Base-by-base conservation (phyloP, 306 rosid genomes). In the Vigna hirtella region DNA sequence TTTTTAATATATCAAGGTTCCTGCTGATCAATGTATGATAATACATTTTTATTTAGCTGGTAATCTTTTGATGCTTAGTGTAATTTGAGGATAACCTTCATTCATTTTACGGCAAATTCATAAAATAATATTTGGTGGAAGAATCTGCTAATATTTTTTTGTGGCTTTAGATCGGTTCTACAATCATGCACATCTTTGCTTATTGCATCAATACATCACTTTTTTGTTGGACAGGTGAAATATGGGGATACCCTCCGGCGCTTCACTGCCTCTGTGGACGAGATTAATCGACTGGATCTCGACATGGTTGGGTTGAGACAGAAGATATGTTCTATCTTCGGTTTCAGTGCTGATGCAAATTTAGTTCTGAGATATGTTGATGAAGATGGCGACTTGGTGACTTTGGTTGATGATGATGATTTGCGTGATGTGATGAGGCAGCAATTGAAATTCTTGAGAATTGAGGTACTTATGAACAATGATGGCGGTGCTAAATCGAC, bases 321-420 rank as follows among this genome's bases (percentile, higher is more conserved):
- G 28, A 96, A 90, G 85, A 83, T 90, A 66, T 63, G 57, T 10
- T 53, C 85, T 43, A 88, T 93, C 67, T 91, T 91, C 82, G 70
- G 58, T 65, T 73, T 96, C 26, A 34, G 85, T 38, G 62, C 72
- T 34, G 98, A 88, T 72, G 83, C 89, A 30, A 85, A 89, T 66
- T 59, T 90, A 2, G 73, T 50, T 32, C 65, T 96, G 87, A 89
- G 90, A 24, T 96, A 96, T 76, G 52, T 87, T 16, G 99, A 96
- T 48, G 99, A 96, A 84, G 99, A 96, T 80, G 99, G 98, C 1
- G 99, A 96, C 85, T 51, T 76, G 24, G 98, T 96, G 63, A 81
- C 96, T 20, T 87, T 96, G 1, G 93, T 84, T 65, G 93, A 91
- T 65, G 97, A 91, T 42, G 91, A 86, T 74, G 99, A 96, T 86